Conservation (phyloP, 2,329 filamentous ascomycete genomes). For the Hymenoscyphus repandus region DNA sequence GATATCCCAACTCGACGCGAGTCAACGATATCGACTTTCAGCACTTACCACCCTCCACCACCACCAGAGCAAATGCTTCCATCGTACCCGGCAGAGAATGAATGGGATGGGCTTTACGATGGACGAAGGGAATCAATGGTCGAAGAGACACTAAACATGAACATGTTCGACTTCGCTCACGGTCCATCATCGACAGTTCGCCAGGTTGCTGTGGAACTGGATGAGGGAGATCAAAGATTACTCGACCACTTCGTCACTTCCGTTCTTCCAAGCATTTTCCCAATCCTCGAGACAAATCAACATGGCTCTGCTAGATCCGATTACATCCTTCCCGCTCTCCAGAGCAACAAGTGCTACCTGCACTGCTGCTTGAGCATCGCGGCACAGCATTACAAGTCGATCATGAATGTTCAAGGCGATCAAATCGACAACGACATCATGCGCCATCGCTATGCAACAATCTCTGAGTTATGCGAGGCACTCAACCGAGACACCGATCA, state of each 20-base stretch:
- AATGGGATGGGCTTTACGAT: slow-evolving; percentile 68
- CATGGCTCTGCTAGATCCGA: slow-evolving; percentile 76
- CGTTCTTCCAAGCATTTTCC: slow-evolving; percentile 85
- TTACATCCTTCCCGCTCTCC: slow-evolving; percentile 79
- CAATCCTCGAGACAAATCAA: slow-evolving; percentile 85
- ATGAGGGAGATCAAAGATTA: slow-evolving; percentile 80
- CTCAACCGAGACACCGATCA: slow-evolving; percentile 77
- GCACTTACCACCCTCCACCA: slow-evolving; percentile 78
- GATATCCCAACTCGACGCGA: slow-evolving; percentile 81
- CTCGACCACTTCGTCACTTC: slow-evolving; percentile 87
- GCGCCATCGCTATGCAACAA: slow-evolving; percentile 83
- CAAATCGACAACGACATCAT: slow-evolving; percentile 87
- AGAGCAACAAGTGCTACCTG: slow-evolving; percentile 87
- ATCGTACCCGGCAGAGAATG: slow-evolving; percentile 59
- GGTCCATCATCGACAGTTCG: slow-evolving; percentile 56
- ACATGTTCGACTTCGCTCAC: slow-evolving; percentile 79
- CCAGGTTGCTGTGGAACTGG: slow-evolving; percentile 73
- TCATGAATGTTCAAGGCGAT: slow-evolving; percentile 58
- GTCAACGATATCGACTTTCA: slow-evolving; percentile 87
- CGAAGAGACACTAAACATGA: slow-evolving; percentile 63
- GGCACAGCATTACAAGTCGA: slow-evolving; percentile 85
- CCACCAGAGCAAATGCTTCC: slow-evolving; percentile 62
- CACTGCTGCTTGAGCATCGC: slow-evolving; percentile 94
- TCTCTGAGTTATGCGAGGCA: slow-evolving; percentile 78
- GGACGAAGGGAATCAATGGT: slow-evolving; percentile 58